phyloP scores from a whole-genome alignment of 2,329 filamentous ascomycete genomes.

The Neonectria magnoliae region DNA sequence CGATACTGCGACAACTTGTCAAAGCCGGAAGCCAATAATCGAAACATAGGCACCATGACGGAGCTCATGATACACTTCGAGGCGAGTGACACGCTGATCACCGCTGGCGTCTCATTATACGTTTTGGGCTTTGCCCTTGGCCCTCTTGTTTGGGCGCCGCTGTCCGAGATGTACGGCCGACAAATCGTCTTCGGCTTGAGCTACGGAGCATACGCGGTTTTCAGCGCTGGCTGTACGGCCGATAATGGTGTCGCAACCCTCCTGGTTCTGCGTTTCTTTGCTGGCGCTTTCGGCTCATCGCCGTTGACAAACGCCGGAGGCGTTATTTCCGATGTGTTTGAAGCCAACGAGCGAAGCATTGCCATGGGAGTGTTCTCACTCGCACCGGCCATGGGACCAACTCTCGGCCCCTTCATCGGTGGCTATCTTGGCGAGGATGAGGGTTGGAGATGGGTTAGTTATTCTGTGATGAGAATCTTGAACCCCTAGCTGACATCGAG shows the following conservation, averaged over 20 bases:
- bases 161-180: conserved; percentile 71
- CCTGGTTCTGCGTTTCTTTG: conserved; percentile 74
- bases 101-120: conserved; percentile 71
- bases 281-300: conserved; percentile 70
- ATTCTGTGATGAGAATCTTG: rapidly evolving
- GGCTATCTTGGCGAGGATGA: conserved; percentile 68
- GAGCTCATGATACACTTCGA: conserved; percentile 66
- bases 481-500: neutral
- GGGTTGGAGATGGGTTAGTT: conserved; percentile 66
- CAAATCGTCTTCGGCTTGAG: conserved; percentile 68
- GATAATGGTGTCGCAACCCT: conserved; percentile 67
- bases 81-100: conserved; percentile 62
- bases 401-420: conserved; percentile 67
- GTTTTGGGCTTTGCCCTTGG: conserved; percentile 71
- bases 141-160: conserved; percentile 72
- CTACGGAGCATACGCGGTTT: conserved; percentile 66
- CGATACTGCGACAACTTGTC: neutral
- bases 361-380: conserved; percentile 69
- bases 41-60: conserved; percentile 43
- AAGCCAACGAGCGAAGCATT: conserved; percentile 62
- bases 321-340: conserved; percentile 72
- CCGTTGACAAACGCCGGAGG: conserved; percentile 71
- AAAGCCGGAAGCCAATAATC: neutral
- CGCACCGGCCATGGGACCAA: conserved; percentile 71
- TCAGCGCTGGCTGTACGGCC: conserved; percentile 69